These are phyloP conservation scores for Arabidopsis hybrid DNA, from an alignment of 441 rosid genomes.

Conservation along the genomic window DNA sequence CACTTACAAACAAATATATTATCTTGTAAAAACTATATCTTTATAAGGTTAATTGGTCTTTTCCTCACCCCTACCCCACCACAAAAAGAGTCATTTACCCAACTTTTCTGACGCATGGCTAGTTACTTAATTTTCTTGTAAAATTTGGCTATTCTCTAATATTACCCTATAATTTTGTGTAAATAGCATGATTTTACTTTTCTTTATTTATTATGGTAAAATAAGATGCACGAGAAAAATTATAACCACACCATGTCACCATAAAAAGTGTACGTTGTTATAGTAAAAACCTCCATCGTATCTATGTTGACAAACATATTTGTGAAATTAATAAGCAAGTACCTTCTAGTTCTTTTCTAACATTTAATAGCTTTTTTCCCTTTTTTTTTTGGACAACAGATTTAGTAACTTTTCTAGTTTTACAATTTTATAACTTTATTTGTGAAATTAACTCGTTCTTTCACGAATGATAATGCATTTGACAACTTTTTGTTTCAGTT, in stretches of 20 bases:
- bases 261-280: background rate
- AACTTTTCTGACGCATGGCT: too few relatives aligned
- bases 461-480: constrained; percentile 13
- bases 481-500: constrained; percentile 35
- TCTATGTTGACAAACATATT: background rate
- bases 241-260: background rate
- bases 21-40: too few relatives aligned
- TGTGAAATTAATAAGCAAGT: background rate
- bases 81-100: too few relatives aligned
- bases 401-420: background rate
- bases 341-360: constrained; percentile 14
- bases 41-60: too few relatives aligned
- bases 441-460: background rate
- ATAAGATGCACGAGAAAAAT: background rate
- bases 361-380: background rate
- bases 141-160: too few relatives aligned
- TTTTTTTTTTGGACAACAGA: background rate
- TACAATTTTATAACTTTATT: background rate
- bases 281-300: background rate
- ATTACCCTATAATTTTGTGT: too few relatives aligned
- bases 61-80: too few relatives aligned
- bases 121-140: too few relatives aligned
- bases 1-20: too few relatives aligned
- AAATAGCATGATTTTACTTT: background rate
- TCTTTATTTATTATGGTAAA: background rate